phyloP scores from a whole-genome alignment of 768 basidiomycete species.

The Termitomyces titanicus region DNA sequence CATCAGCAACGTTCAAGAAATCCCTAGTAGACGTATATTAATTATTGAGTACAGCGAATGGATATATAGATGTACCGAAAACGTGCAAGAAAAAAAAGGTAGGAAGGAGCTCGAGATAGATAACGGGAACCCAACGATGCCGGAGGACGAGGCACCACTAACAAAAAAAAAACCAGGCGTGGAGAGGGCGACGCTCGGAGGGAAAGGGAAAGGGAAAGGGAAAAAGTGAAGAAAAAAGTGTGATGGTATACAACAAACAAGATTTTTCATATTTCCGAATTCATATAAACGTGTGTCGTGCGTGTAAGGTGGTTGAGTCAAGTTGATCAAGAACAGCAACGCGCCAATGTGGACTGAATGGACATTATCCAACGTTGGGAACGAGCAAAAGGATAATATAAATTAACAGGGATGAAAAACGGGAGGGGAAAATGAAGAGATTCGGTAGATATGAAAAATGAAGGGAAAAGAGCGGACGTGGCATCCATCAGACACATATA shows the following conservation, averaged over 20 bases:
- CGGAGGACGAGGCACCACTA: no score
- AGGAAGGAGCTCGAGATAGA: neutral
- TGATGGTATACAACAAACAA: no score
- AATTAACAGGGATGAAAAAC: neutral
- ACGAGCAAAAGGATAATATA: neutral
- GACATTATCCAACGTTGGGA: neutral
- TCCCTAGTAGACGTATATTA: neutral
- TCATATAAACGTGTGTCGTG: neutral
- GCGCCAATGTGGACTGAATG: neutral
- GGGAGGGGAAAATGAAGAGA: neutral
- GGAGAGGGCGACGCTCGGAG: no score
- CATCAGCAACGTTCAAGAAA: neutral
- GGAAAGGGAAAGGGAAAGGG: no score
- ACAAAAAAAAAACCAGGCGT: no score
- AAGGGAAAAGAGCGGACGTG: neutral
- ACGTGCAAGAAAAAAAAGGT: neutral
- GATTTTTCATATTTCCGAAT: neutral
- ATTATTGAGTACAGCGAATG: conserved; percentile 1
- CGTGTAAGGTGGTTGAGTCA: neutral
- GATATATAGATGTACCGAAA: neutral
- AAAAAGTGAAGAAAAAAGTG: no score
- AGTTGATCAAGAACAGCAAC: no score
- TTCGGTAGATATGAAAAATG: neutral
- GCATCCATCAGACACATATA: neutral
- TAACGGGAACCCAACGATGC: neutral